Conservation (phyloP, 306 rosid genomes). For the Urtica urens region DNA sequence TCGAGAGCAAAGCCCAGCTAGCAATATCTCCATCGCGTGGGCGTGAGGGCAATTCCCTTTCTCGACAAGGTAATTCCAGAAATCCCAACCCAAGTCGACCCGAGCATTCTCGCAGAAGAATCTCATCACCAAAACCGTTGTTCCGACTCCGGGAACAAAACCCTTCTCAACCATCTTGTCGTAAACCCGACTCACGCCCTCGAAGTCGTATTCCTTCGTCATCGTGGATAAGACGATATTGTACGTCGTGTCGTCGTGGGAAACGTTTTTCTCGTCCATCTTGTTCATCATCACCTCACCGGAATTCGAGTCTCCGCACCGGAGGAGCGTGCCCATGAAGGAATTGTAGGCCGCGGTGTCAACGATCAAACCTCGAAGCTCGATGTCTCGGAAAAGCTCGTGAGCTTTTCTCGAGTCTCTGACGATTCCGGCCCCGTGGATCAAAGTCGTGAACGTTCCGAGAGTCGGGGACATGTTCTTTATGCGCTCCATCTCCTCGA, state of each 20-base stretch:
- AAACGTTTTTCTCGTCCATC: constrained; percentile 49
- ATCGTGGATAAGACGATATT: constrained; percentile 55
- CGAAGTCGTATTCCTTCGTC: constrained; percentile 38
- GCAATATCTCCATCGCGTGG: constrained; percentile 72
- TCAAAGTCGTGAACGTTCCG: constrained; percentile 70
- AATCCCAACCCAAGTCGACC: constrained; percentile 50
- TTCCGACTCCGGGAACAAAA: constrained; percentile 58
- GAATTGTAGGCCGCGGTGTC: constrained; percentile 73
- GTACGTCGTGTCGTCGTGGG: constrained; percentile 52
- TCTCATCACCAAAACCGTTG: constrained; percentile 63
- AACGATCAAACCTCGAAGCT: constrained; percentile 36
- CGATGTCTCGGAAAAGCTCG: constrained; percentile 54
- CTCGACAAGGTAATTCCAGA: constrained; percentile 60
- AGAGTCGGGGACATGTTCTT: constrained; percentile 32
- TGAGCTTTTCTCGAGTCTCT: constrained; percentile 45
- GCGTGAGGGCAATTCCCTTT: constrained; percentile 80
- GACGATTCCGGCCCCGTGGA: constrained; percentile 85
- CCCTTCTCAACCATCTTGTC: constrained; percentile 46
- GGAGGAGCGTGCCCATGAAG: constrained; percentile 45
- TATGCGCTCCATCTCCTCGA: constrained; percentile 68
- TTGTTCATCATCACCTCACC: constrained; percentile 53
- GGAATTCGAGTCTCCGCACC: constrained; percentile 42
- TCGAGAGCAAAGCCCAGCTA: constrained; percentile 66
- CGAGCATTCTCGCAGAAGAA: constrained; percentile 51
- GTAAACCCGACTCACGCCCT: constrained; percentile 41